Percentiles rank a stretch among this genome's conserved stretches.
Conservation (phyloP, 768 basidiomycete species). For the Calocybe cyanea region DNA sequence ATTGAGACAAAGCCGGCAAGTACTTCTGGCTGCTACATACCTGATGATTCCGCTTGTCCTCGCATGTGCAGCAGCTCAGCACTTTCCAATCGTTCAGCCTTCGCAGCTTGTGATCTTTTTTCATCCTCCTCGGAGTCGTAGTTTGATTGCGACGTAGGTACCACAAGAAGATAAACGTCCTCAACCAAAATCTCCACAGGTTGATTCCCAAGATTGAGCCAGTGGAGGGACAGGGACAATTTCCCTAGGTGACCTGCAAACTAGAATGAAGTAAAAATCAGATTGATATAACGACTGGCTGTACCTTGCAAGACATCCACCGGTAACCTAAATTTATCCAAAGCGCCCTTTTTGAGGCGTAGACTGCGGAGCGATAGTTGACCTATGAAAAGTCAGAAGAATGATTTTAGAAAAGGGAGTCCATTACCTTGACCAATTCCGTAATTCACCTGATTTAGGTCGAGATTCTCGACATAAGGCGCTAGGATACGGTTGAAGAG, state of each 20-base stretch:
- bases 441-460: constrained; percentile 92
- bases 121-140: constrained; percentile 84
- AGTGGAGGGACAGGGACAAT: constrained; percentile 81
- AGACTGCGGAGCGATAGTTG: constrained; percentile 77
- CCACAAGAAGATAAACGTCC: constrained; percentile 92
- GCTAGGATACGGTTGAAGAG: constrained; percentile 89
- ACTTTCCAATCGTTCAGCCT: constrained; percentile 83
- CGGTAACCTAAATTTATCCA: constrained; percentile 94
- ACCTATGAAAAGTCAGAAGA: constrained; percentile 38
- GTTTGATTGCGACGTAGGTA: constrained; percentile 68
- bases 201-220: constrained; percentile 85
- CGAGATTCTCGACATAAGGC: constrained; percentile 94
- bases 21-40: constrained; percentile 26
- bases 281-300: not conserved
- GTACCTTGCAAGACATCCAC: constrained; percentile 94
- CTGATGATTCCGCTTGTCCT: constrained; percentile 48
- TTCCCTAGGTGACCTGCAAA: constrained; percentile 75
- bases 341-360: constrained; percentile 85
- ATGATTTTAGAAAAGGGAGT: too few relatives aligned
- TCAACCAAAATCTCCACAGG: constrained; percentile 91
- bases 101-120: constrained; percentile 73
- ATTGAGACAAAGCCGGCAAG: too few relatives aligned
- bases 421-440: constrained; percentile 77
- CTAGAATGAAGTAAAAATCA: not conserved
- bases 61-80: constrained; percentile 80